Base-by-base conservation (phyloP, 129 eudicot species). In the Dittrichia graveolens region DNA sequence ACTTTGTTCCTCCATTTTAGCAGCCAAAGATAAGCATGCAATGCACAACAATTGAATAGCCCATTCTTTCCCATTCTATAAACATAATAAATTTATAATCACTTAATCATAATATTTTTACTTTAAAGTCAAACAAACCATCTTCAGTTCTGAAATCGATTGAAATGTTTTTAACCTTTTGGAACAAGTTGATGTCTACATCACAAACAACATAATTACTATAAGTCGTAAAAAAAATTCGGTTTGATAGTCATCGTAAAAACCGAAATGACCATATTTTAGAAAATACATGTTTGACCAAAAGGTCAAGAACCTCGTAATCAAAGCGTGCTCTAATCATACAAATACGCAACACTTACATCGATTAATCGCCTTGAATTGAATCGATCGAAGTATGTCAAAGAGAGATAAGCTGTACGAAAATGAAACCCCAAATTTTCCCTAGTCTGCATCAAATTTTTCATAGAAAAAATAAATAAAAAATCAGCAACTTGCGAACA, bases 1-100 rank as follows among this genome's bases (percentile, higher is more conserved):
- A 41, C 61, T 56, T 14, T 48, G 67, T 80, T 91, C 95, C 77
- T 91, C 95, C 95, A 91, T 84, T 58, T 91, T 91, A 14, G 90
- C 90, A 60, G 97, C 97, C 79, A 91, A 44, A 3, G 95, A 88
- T 76, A 91, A 80, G 60, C 97, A 88, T 39, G 95, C 97, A 61
- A 91, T 78, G 34, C 95, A 81, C 42, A 84, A 37, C 74, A 91
- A 82, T 43, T 77, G 77, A 48, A 83, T 39, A 18, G 85, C 86
- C 97, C 97, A 91, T 14, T 42, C 55, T 74, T 85, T 73, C 65
- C 61, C 82, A 55, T 38, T 65, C 92, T 92, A 74, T 54, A 9
- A 64, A 70, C 50, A 83, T 38, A 18, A 82, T 65, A 70, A 75
- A 53, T 5, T 45, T 57, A 45, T 13, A 43, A 53, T 43, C 60